Percentiles rank a stretch among this genome's conserved stretches.
Evolutionary conservation across 352 stramenopile species (phyloP).

Genomic region (Phytophthora fragariaefolia): DNA sequence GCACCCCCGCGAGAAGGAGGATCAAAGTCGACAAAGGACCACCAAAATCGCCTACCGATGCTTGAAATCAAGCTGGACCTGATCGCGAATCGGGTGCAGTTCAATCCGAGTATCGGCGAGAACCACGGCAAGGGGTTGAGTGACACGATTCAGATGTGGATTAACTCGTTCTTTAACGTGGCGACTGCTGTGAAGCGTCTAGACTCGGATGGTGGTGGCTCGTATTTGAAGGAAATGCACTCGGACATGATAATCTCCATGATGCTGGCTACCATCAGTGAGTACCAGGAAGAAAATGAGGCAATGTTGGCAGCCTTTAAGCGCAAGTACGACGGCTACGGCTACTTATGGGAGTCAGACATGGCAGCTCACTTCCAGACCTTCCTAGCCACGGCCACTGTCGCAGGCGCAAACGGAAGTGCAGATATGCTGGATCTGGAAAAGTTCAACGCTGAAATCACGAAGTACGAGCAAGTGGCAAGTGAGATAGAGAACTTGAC

Average conservation of each 20-base stretch:
- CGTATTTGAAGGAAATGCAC: conserved; percentile 97
- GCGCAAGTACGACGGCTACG: conserved; percentile 94
- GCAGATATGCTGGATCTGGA: conserved; percentile 93
- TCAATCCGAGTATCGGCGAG: conserved; percentile 88
- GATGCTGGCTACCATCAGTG: conserved; percentile 93
- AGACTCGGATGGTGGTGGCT: conserved; percentile 94
- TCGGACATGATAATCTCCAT: conserved; percentile 96
- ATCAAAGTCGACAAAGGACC: conserved; percentile 48
- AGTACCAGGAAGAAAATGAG: conserved; percentile 94
- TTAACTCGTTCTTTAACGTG: conserved; percentile 97
- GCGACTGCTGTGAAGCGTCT: conserved; percentile 96
- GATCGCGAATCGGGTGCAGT: conserved; percentile 87
- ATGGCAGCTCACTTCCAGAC: conserved; percentile 93
- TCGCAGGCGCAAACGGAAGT: conserved; percentile 67
- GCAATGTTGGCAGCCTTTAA: conserved; percentile 93
- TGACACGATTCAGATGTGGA: conserved; percentile 96
- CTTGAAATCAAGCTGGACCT: conserved; percentile 98
- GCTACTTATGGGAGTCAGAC: conserved; percentile 97
- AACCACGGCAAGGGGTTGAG: conserved; percentile 94
- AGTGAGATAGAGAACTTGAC: conserved; percentile 90
- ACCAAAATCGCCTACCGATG: conserved; percentile 86
- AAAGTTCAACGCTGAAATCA: conserved; percentile 96
- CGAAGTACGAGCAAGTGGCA: conserved; percentile 95
- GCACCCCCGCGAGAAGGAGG: conserved; percentile 37
- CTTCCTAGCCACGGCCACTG: conserved; percentile 86